Evolutionary conservation across 257 asterid genomes (phyloP).

Genomic region (Przewalskia tangutica): DNA sequence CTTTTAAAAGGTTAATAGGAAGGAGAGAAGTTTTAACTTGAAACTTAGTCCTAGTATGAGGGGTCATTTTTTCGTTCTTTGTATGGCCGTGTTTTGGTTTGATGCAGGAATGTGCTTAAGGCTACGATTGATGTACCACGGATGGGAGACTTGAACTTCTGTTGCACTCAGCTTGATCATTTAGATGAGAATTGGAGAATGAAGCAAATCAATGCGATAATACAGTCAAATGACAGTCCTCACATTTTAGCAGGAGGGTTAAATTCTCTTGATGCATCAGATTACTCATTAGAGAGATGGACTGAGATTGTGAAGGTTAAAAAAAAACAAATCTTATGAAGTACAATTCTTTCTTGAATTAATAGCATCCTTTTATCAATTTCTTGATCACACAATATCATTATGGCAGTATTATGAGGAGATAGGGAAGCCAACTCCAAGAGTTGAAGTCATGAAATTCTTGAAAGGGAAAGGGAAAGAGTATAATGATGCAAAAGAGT

Average conservation of each 20-base stretch:
- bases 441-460: slow-evolving; percentile 54
- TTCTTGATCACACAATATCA: background rate
- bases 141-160: slow-evolving; percentile 69
- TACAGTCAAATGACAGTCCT: slow-evolving; percentile 52
- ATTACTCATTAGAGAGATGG: slow-evolving; percentile 83
- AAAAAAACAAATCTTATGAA: background rate
- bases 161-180: slow-evolving; percentile 87
- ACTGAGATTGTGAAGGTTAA: slow-evolving; percentile 75
- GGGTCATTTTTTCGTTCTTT: background rate
- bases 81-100: background rate
- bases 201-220: slow-evolving; percentile 73
- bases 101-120: slow-evolving; percentile 79
- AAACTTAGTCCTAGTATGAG: background rate
- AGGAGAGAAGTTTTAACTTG: background rate
- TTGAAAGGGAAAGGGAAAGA: slow-evolving; percentile 63
- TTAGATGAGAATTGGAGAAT: slow-evolving; percentile 80
- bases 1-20: background rate
- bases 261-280: slow-evolving; percentile 81
- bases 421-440: slow-evolving; percentile 83
- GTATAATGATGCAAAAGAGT: slow-evolving; percentile 63
- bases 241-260: slow-evolving; percentile 82
- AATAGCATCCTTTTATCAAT: background rate
- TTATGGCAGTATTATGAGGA: slow-evolving; percentile 56
- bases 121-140: slow-evolving; percentile 72
- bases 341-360: background rate